These are phyloP conservation scores for Ascocoryne sarcoides DNA, from an alignment of 2,329 filamentous ascomycete species.

Conservation along the genomic window DNA sequence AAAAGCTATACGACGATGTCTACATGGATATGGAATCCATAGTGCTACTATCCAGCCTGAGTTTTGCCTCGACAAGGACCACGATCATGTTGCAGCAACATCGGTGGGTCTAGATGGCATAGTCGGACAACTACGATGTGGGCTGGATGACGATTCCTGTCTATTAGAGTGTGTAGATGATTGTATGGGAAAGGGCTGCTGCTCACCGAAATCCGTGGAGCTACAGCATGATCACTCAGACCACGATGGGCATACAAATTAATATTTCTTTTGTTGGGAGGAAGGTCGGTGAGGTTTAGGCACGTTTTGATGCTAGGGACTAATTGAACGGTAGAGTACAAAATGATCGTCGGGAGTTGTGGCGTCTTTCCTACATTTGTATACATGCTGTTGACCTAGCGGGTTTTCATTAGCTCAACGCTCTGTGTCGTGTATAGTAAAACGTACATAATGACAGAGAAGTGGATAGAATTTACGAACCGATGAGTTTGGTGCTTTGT, in stretches of 20 bases:
- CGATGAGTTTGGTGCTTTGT: too few species aligned
- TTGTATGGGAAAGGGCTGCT: slow-evolving; percentile 28
- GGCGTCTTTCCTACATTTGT: too few species aligned
- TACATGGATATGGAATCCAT: slow-evolving; percentile 94
- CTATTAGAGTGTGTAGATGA: slow-evolving; percentile 29
- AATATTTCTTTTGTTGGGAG: slow-evolving; percentile 10
- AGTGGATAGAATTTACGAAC: too few species aligned
- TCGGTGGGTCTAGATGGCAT: slow-evolving; percentile 21
- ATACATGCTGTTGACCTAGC: too few species aligned
- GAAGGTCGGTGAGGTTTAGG: too few species aligned
- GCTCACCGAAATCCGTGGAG: slow-evolving; percentile 16
- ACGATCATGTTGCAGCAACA: slow-evolving; percentile 18
- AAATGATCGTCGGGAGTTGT: too few species aligned
- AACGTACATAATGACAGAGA: too few species aligned
- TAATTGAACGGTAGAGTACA: too few species aligned
- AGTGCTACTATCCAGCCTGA: slow-evolving; percentile 96
- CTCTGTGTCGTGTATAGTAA: too few species aligned
- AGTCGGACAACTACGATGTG: slow-evolving; percentile 18
- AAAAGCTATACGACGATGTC: slow-evolving; percentile 70
- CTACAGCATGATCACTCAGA: slow-evolving; percentile 22
- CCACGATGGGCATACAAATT: slow-evolving; percentile 27
- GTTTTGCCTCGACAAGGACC: slow-evolving; percentile 49
- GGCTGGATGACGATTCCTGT: slow-evolving; percentile 24
- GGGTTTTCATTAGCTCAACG: too few species aligned
- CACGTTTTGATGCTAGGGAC: too few species aligned